phyloP scores from a whole-genome alignment of 441 rosid genomes.

The Pelargonium citronellum region DNA sequence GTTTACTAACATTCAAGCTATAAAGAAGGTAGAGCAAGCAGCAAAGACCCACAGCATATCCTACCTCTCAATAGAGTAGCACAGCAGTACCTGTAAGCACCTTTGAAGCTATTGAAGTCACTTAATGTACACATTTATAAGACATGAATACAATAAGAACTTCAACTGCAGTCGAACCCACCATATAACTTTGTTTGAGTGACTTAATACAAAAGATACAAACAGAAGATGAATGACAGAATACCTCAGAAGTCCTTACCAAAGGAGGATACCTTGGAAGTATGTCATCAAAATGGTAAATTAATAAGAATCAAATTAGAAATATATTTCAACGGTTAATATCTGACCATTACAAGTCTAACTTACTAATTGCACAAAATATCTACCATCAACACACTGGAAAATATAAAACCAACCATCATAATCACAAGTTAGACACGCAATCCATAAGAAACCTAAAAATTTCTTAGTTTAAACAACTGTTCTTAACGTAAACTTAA shows the following conservation, averaged over 20 bases:
- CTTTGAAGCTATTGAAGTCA: constrained; percentile 44
- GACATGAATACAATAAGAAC: constrained; percentile 23
- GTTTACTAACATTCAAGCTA: constrained; percentile 43
- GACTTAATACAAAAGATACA: constrained; percentile 21
- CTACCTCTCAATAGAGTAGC: constrained; percentile 56
- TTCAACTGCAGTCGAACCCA: constrained; percentile 20
- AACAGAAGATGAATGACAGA: constrained; percentile 23
- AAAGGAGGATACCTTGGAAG: constrained; percentile 21
- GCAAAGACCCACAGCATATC: constrained; percentile 50
- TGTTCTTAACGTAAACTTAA: not conserved
- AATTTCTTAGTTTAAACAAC: not conserved
- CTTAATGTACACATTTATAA: constrained; percentile 21
- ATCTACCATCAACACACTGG: not conserved
- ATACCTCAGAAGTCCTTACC: constrained; percentile 24
- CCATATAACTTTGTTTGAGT: constrained; percentile 13
- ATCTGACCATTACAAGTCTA: constrained; percentile 14
- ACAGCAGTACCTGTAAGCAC: constrained; percentile 51
- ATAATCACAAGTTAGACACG: not conserved
- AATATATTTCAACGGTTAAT: constrained; percentile 11
- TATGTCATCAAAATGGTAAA: constrained; percentile 11
- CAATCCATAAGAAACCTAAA: constrained; percentile 3
- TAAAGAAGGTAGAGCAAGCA: constrained; percentile 46
- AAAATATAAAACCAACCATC: constrained; percentile 1
- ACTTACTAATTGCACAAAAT: constrained; percentile 8
- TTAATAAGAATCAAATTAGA: constrained; percentile 19